Base-by-base conservation (phyloP, 495 filamentous ascomycete species). In the Hyaloscypha finlandica region DNA sequence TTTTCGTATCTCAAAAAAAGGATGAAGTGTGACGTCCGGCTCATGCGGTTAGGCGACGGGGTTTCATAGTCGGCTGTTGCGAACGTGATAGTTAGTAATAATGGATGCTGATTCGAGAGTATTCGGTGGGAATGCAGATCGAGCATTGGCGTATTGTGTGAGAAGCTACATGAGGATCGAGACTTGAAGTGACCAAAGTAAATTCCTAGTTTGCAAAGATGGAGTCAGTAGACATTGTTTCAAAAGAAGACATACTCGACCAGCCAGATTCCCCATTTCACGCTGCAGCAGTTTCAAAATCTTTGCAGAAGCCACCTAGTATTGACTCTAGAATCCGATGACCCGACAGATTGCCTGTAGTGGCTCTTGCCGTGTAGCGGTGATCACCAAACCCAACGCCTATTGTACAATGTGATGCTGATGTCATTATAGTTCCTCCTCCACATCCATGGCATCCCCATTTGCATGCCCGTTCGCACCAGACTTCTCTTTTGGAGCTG, bases 361-460 rank as follows among this genome's bases (percentile, higher is more conserved):
- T 31, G 1, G 56, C 22, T 20, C 31, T 14, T 31, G 22, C 22
- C 8, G 8, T 20, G 19, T 8, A 58, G 55, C 55, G 8, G 12
- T 59, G 29, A 61, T 42, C 53, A 32, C 32, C 53, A 62, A 61
- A 61, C 68, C 65, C 64, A 71, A 74, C 67, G 69, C 72, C 69
- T 74, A 60, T 71, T 68, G 61, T 74, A 71, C 69, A 71, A 51
- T 70, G 22, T 59, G 71, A 68, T 80, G 58, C 30, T 20, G 45
- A 61, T 65, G 29, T 30, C 42, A 68, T 74, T 61, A 86, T 75
- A 86, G 78, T 63, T 88, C 83, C 71, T 88, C 85, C 65, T 88
- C 85, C 37, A 87, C 78, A 42, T 86, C 85, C 85, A 89, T 86
- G 62, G 71, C 53, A 65, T 74, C 72, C 8, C 67, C 72, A 67